phyloP scores from a whole-genome alignment of 164 flowering plant genomes.

The Vitis riparia region DNA sequence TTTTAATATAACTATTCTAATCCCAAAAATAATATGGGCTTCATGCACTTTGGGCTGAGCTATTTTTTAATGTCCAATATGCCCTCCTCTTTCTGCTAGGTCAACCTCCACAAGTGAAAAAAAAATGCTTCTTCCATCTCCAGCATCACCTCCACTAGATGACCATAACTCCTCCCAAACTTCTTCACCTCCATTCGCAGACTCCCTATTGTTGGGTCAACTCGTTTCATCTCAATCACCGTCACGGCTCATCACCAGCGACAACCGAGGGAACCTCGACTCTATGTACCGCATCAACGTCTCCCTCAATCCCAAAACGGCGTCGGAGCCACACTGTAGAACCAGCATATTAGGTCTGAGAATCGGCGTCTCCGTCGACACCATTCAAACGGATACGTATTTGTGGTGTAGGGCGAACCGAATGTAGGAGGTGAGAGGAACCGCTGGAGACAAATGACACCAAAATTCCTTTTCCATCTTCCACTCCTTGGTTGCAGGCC shows the following conservation, averaged over 20 bases:
- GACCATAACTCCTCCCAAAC: slow-evolving; percentile 50
- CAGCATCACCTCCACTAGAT: slow-evolving; percentile 55
- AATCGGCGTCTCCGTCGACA: slow-evolving; percentile 22
- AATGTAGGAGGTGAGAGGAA: slow-evolving; percentile 30
- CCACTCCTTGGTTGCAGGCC: too few species aligned
- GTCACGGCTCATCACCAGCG: slow-evolving; percentile 15
- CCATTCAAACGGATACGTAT: slow-evolving; percentile 29
- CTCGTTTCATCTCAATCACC: slow-evolving; percentile 21
- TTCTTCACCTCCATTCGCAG: slow-evolving; percentile 72
- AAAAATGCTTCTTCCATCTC: slow-evolving; percentile 18
- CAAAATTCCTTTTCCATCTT: too few species aligned
- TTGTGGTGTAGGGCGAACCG: slow-evolving; percentile 55
- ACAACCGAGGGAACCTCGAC: slow-evolving; percentile 51
- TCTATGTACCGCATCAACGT: slow-evolving; percentile 45
- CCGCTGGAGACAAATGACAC: slow-evolving; percentile 10
- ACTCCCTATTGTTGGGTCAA: slow-evolving; percentile 53
- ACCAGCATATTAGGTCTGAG: slow-evolving; percentile 20
- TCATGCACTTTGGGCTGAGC: too few species aligned
- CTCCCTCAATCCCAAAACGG: slow-evolving; percentile 43
- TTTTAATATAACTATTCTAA: too few species aligned
- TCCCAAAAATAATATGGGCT: too few species aligned
- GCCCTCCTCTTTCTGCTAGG: too few species aligned
- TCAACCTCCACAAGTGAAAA: too few species aligned
- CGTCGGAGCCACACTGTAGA: slow-evolving; percentile 37
- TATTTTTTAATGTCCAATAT: too few species aligned